These are phyloP conservation scores for Artomyces pyxidatus DNA, from an alignment of 768 basidiomycete species.

Conservation along the genomic window DNA sequence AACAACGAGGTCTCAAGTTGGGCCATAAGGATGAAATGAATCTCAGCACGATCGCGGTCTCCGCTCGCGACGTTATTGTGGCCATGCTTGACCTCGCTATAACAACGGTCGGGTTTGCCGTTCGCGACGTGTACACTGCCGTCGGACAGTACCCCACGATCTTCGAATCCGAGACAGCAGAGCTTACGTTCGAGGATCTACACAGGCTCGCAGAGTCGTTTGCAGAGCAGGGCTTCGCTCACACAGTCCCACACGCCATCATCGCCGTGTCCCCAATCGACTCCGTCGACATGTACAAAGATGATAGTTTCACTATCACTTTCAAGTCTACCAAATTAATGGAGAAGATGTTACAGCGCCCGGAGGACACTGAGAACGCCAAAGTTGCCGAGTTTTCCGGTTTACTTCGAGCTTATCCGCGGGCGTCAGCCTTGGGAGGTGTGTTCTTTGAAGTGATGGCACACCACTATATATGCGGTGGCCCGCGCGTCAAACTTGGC, in stretches of 20 bases:
- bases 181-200: background rate
- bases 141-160: background rate
- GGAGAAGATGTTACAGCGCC: background rate
- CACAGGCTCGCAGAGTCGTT: background rate
- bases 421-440: background rate
- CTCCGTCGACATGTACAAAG: background rate
- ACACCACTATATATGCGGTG: background rate
- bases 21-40: too few relatives aligned
- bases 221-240: background rate
- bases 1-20: too few relatives aligned
- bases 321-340: background rate
- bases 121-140: background rate
- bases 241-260: background rate
- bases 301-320: background rate
- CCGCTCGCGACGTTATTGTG: background rate
- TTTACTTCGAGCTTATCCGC: background rate
- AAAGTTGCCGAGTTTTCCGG: background rate
- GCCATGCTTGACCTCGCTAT: background rate
- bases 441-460: background rate
- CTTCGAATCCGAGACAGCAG: background rate
- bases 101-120: background rate
- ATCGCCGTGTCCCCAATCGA: background rate
- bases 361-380: background rate
- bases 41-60: too few relatives aligned
- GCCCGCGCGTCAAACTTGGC: too few relatives aligned